Conservation (phyloP, 139 green algal genomes). For the Limnomonas spitsbergensis region DNA sequence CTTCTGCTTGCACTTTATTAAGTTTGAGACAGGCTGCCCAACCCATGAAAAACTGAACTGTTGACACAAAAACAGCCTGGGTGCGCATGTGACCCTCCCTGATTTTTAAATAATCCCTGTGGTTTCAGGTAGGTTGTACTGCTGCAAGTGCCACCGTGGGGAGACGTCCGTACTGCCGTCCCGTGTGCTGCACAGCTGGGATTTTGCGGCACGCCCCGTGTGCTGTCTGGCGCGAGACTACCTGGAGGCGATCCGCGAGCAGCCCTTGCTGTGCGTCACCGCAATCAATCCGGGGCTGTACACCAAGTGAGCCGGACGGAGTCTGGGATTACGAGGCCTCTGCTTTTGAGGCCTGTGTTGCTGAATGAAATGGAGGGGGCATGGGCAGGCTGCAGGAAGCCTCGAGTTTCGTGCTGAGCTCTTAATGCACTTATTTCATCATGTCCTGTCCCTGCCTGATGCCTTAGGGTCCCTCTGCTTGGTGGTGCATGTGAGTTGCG, state of each 20-base stretch:
- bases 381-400: too few species aligned
- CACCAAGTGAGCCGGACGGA: constrained; percentile 18
- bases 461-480: not conserved
- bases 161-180: constrained; percentile 34
- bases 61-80: too few species aligned
- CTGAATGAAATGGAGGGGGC: not conserved
- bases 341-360: not conserved
- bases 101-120: too few species aligned
- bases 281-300: constrained; percentile 55
- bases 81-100: too few species aligned
- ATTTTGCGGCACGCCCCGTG: constrained; percentile 45
- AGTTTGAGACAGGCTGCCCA: too few species aligned
- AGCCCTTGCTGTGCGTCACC: constrained; percentile 54
- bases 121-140: constrained; percentile 35
- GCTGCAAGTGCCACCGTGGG: constrained; percentile 33
- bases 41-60: too few species aligned
- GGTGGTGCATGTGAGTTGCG: not conserved
- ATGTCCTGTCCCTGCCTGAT: not conserved
- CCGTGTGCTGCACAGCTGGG: constrained; percentile 52
- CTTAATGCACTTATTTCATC: too few species aligned
- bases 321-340: not conserved
- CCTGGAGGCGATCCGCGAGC: constrained; percentile 43
- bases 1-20: too few species aligned
- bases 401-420: too few species aligned
- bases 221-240: constrained; percentile 44